phyloP scores from a whole-genome alignment of 2,329 filamentous ascomycete species.

The Lasiodiplodia theobromae region DNA sequence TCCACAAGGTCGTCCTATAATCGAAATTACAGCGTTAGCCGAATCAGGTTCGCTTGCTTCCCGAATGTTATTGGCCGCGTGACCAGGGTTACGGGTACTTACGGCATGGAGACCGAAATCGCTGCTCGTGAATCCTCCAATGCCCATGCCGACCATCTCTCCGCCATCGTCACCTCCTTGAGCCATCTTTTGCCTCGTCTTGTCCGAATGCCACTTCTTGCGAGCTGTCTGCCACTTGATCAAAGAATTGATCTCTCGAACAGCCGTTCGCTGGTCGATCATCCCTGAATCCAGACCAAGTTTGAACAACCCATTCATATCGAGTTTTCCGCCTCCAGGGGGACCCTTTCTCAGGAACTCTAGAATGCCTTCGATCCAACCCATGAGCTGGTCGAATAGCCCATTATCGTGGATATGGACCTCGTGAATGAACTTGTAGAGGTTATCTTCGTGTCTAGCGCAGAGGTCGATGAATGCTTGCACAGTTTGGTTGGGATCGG shows the following conservation, averaged over 20 bases:
- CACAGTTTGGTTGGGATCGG: constrained; percentile 97
- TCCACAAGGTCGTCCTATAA: constrained; percentile 77
- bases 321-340: constrained; percentile 76
- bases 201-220: constrained; percentile 98
- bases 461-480: constrained; percentile 98
- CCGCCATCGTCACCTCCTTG: constrained; percentile 65
- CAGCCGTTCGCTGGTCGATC: constrained; percentile 75
- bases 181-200: constrained; percentile 98
- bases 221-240: constrained; percentile 94
- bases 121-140: constrained; percentile 68
- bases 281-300: constrained; percentile 72
- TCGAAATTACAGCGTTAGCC: constrained; percentile 13
- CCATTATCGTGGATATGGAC: constrained; percentile 97
- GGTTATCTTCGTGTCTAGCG: constrained; percentile 91
- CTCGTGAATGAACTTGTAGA: constrained; percentile 99
- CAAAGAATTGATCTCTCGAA: constrained; percentile 81
- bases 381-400: constrained; percentile 94
- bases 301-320: constrained; percentile 93
- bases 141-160: constrained; percentile 51
- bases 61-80: neutral
- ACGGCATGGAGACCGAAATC: constrained; percentile 91
- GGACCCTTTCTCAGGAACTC: constrained; percentile 91
- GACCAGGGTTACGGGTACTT: constrained; percentile 36
- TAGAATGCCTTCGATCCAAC: constrained; percentile 94
- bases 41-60: neutral